phyloP scores from a whole-genome alignment of 2,329 filamentous ascomycete genomes.

The Fonsecaea monophora region DNA sequence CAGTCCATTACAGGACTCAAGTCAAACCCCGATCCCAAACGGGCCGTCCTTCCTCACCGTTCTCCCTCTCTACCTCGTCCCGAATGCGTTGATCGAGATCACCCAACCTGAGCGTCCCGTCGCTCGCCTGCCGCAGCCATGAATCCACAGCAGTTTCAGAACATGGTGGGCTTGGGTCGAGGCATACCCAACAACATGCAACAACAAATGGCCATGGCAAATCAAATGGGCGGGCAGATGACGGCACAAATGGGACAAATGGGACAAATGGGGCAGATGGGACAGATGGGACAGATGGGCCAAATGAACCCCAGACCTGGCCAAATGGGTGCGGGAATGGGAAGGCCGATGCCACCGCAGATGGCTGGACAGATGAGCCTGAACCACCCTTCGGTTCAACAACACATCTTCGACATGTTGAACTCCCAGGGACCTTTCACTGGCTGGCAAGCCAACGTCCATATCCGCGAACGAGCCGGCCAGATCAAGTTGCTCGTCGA shows the following conservation, averaged over 20 bases:
- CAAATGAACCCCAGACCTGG: conserved; percentile 12
- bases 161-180: conserved; percentile 39
- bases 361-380: conserved; percentile 33
- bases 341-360: conserved; percentile 30
- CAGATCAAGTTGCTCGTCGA: conserved; percentile 56
- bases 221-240: conserved; percentile 33
- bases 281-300: conserved; percentile 11
- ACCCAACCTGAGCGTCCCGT: conserved; percentile 20
- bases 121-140: conserved; percentile 32
- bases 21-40: not conserved
- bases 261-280: conserved; percentile 21
- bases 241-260: conserved; percentile 26
- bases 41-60: not conserved
- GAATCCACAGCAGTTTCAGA: conserved; percentile 40
- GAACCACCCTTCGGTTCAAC: conserved; percentile 37
- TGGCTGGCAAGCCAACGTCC: conserved; percentile 54
- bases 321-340: conserved; percentile 29
- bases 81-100: conserved; percentile 24
- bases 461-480: conserved; percentile 48
- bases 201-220: conserved; percentile 37
- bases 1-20: not conserved
- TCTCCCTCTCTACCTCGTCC: not conserved
- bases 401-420: conserved; percentile 49
- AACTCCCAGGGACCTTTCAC: conserved; percentile 51
- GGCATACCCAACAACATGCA: conserved; percentile 40